Conservation (phyloP, 441 rosid species). For the Geranium incanum region DNA sequence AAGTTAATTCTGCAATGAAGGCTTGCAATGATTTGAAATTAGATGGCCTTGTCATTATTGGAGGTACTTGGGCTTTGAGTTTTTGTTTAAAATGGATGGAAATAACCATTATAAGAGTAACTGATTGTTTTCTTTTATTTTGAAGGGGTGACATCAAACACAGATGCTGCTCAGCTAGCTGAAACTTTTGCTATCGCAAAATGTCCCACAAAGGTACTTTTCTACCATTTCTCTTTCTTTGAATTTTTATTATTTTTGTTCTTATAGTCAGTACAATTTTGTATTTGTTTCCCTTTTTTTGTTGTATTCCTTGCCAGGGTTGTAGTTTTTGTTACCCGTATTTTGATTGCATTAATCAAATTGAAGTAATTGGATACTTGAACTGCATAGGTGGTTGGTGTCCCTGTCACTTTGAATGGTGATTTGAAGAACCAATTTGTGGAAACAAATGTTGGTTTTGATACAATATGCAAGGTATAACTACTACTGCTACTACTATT, state of each 20-base stretch:
- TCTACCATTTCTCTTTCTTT: neutral
- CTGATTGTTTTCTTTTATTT: neutral
- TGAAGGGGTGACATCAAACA: conserved; percentile 90
- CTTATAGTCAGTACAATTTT: neutral
- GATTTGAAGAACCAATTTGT: conserved; percentile 97
- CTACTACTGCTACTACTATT: neutral
- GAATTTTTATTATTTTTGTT: neutral
- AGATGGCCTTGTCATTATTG: conserved; percentile 93
- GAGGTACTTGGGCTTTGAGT: conserved; percentile 49
- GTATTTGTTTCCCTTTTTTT: neutral
- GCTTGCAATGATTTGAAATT: conserved; percentile 82
- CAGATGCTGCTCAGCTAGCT: conserved; percentile 99
- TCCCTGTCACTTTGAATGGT: conserved; percentile 94
- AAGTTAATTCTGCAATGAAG: conserved; percentile 73
- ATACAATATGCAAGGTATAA: conserved; percentile 88
- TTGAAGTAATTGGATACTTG: neutral
- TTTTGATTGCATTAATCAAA: neutral
- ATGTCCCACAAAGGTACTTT: conserved; percentile 77
- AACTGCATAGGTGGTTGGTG: conserved; percentile 73
- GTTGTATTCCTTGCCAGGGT: neutral
- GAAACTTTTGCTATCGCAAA: conserved; percentile 87
- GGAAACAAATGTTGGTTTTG: conserved; percentile 94
- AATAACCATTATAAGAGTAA: neutral
- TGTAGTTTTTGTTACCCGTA: neutral
- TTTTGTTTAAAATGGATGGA: neutral